Base-by-base conservation (phyloP, 2,329 filamentous ascomycete genomes). In the Microcyclospora pomicola region DNA sequence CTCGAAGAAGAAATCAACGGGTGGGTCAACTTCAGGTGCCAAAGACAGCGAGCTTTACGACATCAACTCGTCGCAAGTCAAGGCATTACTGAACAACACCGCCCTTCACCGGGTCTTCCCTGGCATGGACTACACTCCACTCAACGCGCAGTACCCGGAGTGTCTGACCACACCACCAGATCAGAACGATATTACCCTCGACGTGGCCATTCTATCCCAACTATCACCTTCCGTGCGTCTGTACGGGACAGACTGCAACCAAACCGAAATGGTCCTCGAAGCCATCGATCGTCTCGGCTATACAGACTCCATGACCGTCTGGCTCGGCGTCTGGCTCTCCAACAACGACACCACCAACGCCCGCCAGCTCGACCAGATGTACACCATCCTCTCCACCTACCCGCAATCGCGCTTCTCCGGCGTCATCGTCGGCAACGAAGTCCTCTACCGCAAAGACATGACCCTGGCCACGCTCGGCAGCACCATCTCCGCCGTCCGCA, bases 211-310 rank as follows among this genome's bases (percentile, higher is more conserved):
- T 9, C 75, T 96, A 36, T 86, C 82, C 10, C 86, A 94, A 58
- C 68, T 96, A 32, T 94, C 86, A 42, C 87, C 93, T 56, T 79
- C 77, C 2, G 73, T 96, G 34, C 80, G 88, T 6, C 69, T 95
- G 1, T 96, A 96, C 58, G 88, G 88, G 35, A 96, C 85, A 10
- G 88, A 96, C 63, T 96, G 88, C 70, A 95, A 95, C 61, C 88
- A 96, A 62, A 96, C 88, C 0, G 75, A 94, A 59, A 91, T 96
- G 82, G 75, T 92, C 1, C 66, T 96, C 7, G 79, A 91, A 51
- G 79, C 87, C 14, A 80, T 96, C 49, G 69, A 82, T 40, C 71
- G 71, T 36, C 69, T 96, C 10, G 69, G 80, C 37, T 64, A 95
- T 49, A 66, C 60, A 19, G 71, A 81, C 38, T 69, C 73, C 40